Conservation (phyloP, 108 stramenopile species). For the Cyclostephanos tholiformis region DNA sequence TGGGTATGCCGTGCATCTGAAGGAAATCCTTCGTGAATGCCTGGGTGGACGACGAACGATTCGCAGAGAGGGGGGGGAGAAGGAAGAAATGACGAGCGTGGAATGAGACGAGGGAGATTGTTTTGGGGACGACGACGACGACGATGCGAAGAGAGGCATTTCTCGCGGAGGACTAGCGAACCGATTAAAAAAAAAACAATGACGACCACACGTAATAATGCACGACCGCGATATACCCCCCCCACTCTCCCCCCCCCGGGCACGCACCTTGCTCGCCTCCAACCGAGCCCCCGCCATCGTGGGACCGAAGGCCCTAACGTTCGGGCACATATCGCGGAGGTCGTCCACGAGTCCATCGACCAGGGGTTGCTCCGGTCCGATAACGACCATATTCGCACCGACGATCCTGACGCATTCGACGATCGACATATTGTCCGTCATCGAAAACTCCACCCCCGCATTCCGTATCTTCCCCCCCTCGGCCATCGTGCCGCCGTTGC, state of each 20-base stretch:
- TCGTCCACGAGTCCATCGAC: constrained; percentile 94
- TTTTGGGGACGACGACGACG: too few relatives aligned
- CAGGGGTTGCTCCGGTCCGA: constrained; percentile 97
- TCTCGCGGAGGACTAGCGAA: too few relatives aligned
- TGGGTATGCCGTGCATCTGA: constrained; percentile 90
- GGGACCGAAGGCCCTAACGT: constrained; percentile 96
- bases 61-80: neutral
- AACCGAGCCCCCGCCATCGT: constrained; percentile 89
- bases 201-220: too few relatives aligned
- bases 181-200: too few relatives aligned
- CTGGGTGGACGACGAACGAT: constrained; percentile 2
- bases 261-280: constrained; percentile 93
- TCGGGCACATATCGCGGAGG: constrained; percentile 68
- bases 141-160: too few relatives aligned
- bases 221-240: too few relatives aligned
- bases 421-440: constrained; percentile 74
- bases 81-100: neutral
- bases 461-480: constrained; percentile 79
- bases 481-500: constrained; percentile 85
- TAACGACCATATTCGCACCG: constrained; percentile 85
- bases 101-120: too few relatives aligned
- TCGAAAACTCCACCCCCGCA: constrained; percentile 20
- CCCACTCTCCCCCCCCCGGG: neutral
- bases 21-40: constrained; percentile 99
- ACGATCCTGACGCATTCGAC: constrained; percentile 62